These are phyloP conservation scores for Aspergillus versicolor DNA, from an alignment of 2,329 filamentous ascomycete species.

Conservation along the genomic window DNA sequence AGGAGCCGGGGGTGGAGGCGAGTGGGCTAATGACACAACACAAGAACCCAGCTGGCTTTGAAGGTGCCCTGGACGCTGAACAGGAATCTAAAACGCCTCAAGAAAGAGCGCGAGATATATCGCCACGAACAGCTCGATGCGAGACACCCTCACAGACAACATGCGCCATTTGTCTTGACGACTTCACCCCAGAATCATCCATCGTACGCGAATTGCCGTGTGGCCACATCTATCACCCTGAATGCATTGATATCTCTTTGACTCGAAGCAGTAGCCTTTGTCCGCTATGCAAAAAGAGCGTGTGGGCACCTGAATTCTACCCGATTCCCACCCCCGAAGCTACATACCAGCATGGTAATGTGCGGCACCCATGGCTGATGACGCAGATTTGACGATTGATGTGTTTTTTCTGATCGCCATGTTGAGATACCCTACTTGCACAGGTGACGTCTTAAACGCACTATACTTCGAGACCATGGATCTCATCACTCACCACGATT, in stretches of 20 bases:
- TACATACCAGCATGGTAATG: conserved; percentile 80
- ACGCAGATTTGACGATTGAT: neutral
- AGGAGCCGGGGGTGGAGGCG: neutral
- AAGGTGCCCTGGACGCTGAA: neutral
- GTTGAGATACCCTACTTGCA: neutral
- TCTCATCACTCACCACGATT: neutral
- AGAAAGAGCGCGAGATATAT: neutral
- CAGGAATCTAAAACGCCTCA: neutral
- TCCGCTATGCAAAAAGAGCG: conserved; percentile 83
- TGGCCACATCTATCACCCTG: conserved; percentile 88
- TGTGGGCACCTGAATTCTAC: conserved; percentile 68
- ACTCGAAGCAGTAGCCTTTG: conserved; percentile 78
- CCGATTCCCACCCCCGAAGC: conserved; percentile 71
- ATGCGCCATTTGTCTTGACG: conserved; percentile 87
- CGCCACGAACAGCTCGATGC: neutral
- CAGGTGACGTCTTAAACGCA: neutral
- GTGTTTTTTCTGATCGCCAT: neutral
- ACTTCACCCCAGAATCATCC: conserved; percentile 68
- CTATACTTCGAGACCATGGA: neutral
- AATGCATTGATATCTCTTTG: conserved; percentile 86
- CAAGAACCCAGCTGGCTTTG: conserved; percentile 1
- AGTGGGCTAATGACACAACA: conserved; percentile 7
- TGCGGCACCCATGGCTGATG: conserved; percentile 29
- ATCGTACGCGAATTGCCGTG: conserved; percentile 84
- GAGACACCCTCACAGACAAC: conserved; percentile 61